phyloP scores from a whole-genome alignment of 345 rosid species.

The Brassica nigra region DNA sequence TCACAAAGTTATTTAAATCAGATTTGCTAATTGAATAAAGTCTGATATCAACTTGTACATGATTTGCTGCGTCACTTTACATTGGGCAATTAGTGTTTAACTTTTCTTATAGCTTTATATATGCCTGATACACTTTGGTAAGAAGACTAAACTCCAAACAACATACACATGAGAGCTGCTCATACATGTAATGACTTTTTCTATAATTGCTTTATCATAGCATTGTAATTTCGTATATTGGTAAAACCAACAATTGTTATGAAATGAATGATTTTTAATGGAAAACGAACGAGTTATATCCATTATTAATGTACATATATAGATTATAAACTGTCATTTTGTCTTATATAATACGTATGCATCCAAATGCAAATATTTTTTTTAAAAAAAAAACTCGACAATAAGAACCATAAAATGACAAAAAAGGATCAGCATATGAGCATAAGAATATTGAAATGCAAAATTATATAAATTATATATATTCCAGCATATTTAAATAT shows the following conservation, averaged over 20 bases:
- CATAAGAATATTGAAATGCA: slow-evolving; percentile 11
- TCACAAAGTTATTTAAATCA: slow-evolving; percentile 10
- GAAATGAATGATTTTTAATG: background rate
- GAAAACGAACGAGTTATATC: background rate
- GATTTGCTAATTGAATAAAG: background rate
- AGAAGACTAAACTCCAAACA: background rate
- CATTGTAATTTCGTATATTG: background rate
- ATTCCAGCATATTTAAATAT: background rate
- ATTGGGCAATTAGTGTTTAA: background rate
- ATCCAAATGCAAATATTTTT: background rate
- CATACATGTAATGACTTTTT: background rate
- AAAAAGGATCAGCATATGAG: background rate
- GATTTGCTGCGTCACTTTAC: slow-evolving; percentile 1
- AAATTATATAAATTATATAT: background rate
- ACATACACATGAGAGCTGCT: background rate
- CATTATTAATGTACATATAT: background rate
- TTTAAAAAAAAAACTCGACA: slow-evolving; percentile 14
- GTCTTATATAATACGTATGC: slow-evolving; percentile 5
- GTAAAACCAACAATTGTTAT: background rate
- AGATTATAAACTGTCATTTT: background rate
- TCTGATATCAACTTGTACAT: slow-evolving; percentile 6
- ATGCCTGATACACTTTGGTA: background rate
- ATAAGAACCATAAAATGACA: slow-evolving; percentile 19
- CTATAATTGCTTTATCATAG: background rate
- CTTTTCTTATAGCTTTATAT: background rate